These are phyloP conservation scores for Petrea volubilis DNA, from an alignment of 257 asterid species.

Conservation along the genomic window DNA sequence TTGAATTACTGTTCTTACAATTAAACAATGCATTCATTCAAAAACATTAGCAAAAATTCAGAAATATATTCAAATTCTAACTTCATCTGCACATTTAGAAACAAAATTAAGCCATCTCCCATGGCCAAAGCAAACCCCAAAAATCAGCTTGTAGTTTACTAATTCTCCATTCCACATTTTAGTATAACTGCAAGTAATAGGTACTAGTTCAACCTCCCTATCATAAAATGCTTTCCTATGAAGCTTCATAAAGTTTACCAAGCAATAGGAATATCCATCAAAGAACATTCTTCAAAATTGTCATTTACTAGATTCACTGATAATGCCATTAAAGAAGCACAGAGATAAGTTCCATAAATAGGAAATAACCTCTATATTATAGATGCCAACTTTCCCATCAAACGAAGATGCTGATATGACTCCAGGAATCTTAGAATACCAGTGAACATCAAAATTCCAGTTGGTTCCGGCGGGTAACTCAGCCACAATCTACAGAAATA, in stretches of 20 bases:
- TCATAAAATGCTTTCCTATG: not conserved
- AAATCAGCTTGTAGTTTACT: not conserved
- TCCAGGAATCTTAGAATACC: slow-evolving; percentile 95
- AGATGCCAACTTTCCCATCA: slow-evolving; percentile 95
- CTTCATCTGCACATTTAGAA: not conserved
- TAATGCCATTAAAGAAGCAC: not conserved
- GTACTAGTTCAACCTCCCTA: not conserved
- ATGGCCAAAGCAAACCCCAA: slow-evolving; percentile 1
- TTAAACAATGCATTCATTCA: slow-evolving; percentile 6
- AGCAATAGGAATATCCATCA: not conserved
- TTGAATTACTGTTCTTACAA: slow-evolving; percentile 8
- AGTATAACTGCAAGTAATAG: not conserved
- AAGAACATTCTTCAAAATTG: not conserved
- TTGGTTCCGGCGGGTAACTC: slow-evolving; percentile 96
- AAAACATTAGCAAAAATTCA: slow-evolving; percentile 5
- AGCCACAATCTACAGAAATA: slow-evolving; percentile 69
- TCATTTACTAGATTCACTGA: slow-evolving; percentile 1
- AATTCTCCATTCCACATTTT: slow-evolving; percentile 4
- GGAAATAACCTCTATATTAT: slow-evolving; percentile 80
- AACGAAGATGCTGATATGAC: slow-evolving; percentile 95
- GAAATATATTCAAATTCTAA: not conserved
- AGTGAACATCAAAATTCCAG: slow-evolving; percentile 97
- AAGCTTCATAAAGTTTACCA: not conserved
- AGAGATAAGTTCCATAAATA: slow-evolving; percentile 12
- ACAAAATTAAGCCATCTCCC: slow-evolving; percentile 10